A percentile compares a stretch with the other conserved stretches of the same genome.
phyloP scores from a whole-genome alignment of 805 yeast species.

The Metschnikowia picachoensis region DNA sequence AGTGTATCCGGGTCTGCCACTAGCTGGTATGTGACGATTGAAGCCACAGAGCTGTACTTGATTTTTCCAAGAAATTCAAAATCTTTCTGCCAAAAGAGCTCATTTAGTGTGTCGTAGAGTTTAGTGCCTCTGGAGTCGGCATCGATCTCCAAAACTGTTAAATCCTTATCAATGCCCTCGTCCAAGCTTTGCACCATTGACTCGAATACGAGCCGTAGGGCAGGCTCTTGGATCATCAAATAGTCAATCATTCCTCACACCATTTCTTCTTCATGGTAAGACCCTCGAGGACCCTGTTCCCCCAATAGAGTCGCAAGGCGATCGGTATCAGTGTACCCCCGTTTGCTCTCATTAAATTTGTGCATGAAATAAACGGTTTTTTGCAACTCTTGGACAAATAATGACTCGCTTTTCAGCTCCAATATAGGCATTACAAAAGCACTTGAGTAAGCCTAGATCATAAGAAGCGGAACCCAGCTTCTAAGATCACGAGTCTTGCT shows the following conservation, averaged over 20 bases:
- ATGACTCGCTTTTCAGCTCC: constrained; percentile 8
- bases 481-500: constrained; percentile 2
- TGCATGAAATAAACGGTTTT: constrained; percentile 19
- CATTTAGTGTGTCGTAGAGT: constrained; percentile 32
- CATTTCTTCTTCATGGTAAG: constrained; percentile 20
- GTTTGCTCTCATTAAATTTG: constrained; percentile 9
- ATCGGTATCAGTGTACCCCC: constrained; percentile 22
- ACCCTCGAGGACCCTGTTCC: constrained; percentile 17
- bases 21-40: constrained; percentile 30
- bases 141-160: constrained; percentile 33
- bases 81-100: constrained; percentile 35
- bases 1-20: constrained; percentile 24
- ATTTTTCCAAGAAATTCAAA: constrained; percentile 27
- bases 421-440: constrained; percentile 28
- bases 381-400: constrained; percentile 21
- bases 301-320: constrained; percentile 18
- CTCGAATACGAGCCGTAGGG: constrained; percentile 19
- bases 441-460: constrained; percentile 36
- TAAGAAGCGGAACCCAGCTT: constrained; percentile 40
- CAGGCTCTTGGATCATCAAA: constrained; percentile 15
- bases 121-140: constrained; percentile 23
- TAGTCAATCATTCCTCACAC: constrained; percentile 16
- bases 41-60: constrained; percentile 26
- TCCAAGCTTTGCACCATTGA: constrained; percentile 27
- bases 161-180: constrained; percentile 23